Base-by-base conservation (phyloP, 805 yeast species). In the Ogataea methanolica region DNA sequence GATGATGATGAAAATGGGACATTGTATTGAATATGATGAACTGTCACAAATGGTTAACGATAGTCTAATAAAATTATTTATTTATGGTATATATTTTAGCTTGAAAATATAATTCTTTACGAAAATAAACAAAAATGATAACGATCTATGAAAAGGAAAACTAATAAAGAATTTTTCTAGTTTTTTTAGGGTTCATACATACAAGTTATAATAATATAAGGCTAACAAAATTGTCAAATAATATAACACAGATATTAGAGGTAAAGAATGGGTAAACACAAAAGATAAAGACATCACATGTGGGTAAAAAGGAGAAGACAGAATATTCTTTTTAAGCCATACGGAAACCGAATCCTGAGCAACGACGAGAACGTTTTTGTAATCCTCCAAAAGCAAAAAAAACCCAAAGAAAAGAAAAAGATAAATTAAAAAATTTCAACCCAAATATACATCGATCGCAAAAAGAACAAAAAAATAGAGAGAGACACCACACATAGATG, bases 1-100 rank as follows among this genome's bases (percentile, higher is more conserved):
- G 46, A 42, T 44, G 44, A 43, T 43, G 43, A 43, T 44, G 45
- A 33, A 14, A 26, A 39, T 37, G 43, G 35, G n/a, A 42, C 6
- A n/a, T 15, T 33, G n/a, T 21, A 21, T 37, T 8, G 31, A 11
- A 26, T 26, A 26, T 26, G 11, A 26, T 26, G 31, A 26, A 26
- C 31, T 26, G 9, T 26, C 11, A 9, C 11, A 9, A 26, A 26
- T 26, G 31, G 9, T 26, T 26, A 6, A 26, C 31, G 31, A 26
- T 26, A 8, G 12, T 26, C 11, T 9, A 26, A 26, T 26, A 26
- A 26, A 6, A 6, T 3, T 26, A 26, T 11, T 3, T 26, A 26
- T 11, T 5, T 26, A 9, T 9, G 31, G 7, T 26, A 6, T 26
- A 26, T 26, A 26, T 11, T 26, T 26, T 26, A 9, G 11, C 6